Evolutionary conservation across 371 early-diverging fungal genomes (phyloP).

Genomic region (Zychaea mexicana): DNA sequence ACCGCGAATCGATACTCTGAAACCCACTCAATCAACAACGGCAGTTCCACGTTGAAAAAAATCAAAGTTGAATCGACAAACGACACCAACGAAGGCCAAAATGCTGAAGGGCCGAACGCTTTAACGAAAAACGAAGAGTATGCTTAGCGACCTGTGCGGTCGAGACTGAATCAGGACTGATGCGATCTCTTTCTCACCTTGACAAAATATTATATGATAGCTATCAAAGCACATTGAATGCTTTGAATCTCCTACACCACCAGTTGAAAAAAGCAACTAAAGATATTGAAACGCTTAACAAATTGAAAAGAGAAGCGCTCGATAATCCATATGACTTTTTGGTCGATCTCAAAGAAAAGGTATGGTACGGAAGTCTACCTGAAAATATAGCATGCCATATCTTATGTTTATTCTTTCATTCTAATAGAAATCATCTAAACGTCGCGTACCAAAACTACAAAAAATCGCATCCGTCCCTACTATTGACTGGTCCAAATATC

Average conservation of each 20-base stretch:
- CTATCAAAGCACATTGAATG: conserved; percentile 33
- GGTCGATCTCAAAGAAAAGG: conserved; percentile 44
- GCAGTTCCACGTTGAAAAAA: background rate
- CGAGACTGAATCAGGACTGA: too few species aligned
- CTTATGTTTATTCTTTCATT: background rate
- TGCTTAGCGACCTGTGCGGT: background rate
- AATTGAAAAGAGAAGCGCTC: conserved; percentile 50
- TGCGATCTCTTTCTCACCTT: background rate
- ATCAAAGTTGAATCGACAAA: background rate
- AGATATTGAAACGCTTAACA: conserved; percentile 42
- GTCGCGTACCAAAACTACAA: conserved; percentile 39
- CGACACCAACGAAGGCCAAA: background rate
- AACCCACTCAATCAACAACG: background rate
- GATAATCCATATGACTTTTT: conserved; percentile 55
- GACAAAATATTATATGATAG: conserved; percentile 15
- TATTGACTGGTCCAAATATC: conserved; percentile 48
- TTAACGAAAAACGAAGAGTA: conserved; percentile 44
- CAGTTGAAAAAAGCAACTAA: conserved; percentile 50
- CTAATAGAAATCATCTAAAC: conserved; percentile 24
- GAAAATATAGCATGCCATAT: too few species aligned
- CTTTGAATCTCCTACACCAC: conserved; percentile 36
- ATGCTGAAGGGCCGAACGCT: background rate
- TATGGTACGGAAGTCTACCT: too few species aligned
- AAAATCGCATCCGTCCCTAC: conserved; percentile 39
- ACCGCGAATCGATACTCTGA: conserved; percentile 2